phyloP scores from a whole-genome alignment of 2,329 filamentous ascomycete species.

The Pseudogymnoascus sp. region DNA sequence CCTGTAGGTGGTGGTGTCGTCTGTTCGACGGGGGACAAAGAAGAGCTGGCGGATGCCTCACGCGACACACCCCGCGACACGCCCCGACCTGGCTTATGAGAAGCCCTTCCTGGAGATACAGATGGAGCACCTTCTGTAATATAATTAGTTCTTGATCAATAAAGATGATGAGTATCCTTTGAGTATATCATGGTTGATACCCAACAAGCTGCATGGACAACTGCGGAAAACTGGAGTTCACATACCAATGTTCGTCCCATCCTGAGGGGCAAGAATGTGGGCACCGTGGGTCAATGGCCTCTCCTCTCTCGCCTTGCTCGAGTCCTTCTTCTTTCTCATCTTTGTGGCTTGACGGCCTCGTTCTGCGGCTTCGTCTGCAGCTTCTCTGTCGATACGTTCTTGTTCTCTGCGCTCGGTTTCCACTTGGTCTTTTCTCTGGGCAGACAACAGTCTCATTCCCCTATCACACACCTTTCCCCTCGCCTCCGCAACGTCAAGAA shows the following conservation, averaged over 20 bases:
- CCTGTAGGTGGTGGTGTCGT: constrained; percentile 41
- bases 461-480: constrained; percentile 61
- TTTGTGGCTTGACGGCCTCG: constrained; percentile 49
- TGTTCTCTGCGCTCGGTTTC: constrained; percentile 39
- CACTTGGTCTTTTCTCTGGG: constrained; percentile 53
- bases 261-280: constrained; percentile 54
- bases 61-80: constrained; percentile 22
- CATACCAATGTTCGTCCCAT: constrained; percentile 52
- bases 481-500: constrained; percentile 59
- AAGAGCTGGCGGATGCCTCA: constrained; percentile 50
- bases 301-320: constrained; percentile 50
- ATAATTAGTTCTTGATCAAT: neutral
- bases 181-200: neutral
- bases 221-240: constrained; percentile 12
- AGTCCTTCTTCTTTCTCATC: constrained; percentile 71
- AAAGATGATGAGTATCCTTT: constrained; percentile 1
- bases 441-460: constrained; percentile 62
- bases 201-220: neutral
- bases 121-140: neutral
- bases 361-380: constrained; percentile 40
- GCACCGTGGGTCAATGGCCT: constrained; percentile 52
- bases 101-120: neutral
- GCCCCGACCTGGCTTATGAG: neutral
- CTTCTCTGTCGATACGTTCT: constrained; percentile 34
- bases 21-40: constrained; percentile 43